These are phyloP conservation scores for Vitis hybrid DNA, from an alignment of 177 flowering plant genomes.

Conservation along the genomic window DNA sequence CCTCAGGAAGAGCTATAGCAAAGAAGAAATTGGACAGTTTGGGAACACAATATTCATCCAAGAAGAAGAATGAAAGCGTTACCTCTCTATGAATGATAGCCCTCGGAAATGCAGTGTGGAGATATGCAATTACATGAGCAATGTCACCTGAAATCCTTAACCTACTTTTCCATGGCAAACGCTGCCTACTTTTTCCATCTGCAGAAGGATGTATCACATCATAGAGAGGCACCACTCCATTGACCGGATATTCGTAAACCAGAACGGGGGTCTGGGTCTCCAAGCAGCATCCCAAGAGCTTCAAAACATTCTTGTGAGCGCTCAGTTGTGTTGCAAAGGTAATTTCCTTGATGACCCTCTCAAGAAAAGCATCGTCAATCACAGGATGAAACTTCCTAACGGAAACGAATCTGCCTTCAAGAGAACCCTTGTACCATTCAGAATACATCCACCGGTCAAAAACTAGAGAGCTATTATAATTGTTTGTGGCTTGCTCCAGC, in stretches of 20 bases:
- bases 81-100: conserved; percentile 14
- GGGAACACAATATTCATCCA: conserved; percentile 4
- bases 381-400: background rate
- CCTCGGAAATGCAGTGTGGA: conserved; percentile 11
- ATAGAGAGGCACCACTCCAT: background rate
- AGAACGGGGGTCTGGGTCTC: conserved; percentile 12
- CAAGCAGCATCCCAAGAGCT: conserved; percentile 21
- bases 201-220: background rate
- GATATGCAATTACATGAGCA: conserved; percentile 15
- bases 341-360: background rate
- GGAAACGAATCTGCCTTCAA: background rate
- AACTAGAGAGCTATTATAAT: background rate
- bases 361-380: background rate
- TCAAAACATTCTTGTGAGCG: conserved; percentile 15
- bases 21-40: conserved; percentile 9
- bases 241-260: conserved; percentile 2
- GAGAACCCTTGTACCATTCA: conserved; percentile 7
- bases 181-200: background rate
- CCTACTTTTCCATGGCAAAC: conserved; percentile 7
- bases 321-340: background rate
- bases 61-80: background rate
- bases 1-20: conserved; percentile 5
- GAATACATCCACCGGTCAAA: background rate
- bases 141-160: conserved; percentile 18
- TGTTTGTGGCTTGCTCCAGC: conserved; percentile 11